Percentiles rank a stretch among this genome's conserved stretches.
Conservation (phyloP, 768 basidiomycete species). For the Hirschioporus abietinus region DNA sequence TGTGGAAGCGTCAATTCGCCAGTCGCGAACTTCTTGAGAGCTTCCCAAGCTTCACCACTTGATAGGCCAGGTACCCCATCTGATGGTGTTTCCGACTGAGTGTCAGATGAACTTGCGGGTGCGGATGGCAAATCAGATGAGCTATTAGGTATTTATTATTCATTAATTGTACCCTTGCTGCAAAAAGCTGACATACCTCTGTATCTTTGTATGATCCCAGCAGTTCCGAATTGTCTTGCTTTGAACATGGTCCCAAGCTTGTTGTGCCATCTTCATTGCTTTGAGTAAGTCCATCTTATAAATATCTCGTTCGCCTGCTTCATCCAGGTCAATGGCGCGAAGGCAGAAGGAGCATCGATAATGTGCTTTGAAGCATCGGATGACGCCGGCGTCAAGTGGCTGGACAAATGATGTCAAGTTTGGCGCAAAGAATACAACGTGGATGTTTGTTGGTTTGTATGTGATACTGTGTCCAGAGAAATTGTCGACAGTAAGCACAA, state of each 20-base stretch:
- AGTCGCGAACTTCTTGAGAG: no score
- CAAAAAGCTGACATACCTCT: background rate
- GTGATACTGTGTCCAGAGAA: constrained; percentile 26
- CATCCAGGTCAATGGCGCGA: constrained; percentile 25
- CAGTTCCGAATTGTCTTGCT: constrained; percentile 29
- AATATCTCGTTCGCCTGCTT: constrained; percentile 26
- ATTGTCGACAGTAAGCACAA: constrained; percentile 27
- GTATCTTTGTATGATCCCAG: constrained; percentile 30
- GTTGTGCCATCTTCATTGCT: constrained; percentile 27
- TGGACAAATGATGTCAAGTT: constrained; percentile 35
- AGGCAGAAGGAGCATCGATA: constrained; percentile 24
- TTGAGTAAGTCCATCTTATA: constrained; percentile 32
- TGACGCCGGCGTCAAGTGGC: constrained; percentile 31
- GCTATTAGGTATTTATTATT: background rate
- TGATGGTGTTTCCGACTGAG: no score
- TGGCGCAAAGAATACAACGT: constrained; percentile 25
- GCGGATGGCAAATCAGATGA: no score
- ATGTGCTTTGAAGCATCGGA: constrained; percentile 31
- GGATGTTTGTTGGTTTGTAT: constrained; percentile 25
- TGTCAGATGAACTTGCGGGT: no score
- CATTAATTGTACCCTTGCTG: background rate
- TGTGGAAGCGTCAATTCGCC: no score
- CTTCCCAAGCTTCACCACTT: no score
- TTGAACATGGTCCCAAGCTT: constrained; percentile 27
- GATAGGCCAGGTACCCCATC: no score